Evolutionary conservation across 768 basidiomycete species (phyloP).

Genomic region (Xerocomus brunneocitrinus): DNA sequence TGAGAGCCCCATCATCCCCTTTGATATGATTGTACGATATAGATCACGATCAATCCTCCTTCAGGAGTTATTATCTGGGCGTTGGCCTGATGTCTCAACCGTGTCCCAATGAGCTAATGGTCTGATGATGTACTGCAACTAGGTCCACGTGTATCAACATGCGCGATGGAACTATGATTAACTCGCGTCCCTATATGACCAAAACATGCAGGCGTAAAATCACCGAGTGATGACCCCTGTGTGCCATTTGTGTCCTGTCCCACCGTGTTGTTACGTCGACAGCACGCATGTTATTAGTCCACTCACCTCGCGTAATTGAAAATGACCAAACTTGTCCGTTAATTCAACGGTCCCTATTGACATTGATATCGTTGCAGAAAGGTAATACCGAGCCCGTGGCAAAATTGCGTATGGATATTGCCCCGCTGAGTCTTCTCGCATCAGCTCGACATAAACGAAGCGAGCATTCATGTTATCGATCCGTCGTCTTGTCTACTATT

Average conservation of each 20-base stretch:
- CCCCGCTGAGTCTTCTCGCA: constrained; percentile 14
- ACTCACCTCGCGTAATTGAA: constrained; percentile 19
- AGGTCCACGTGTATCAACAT: constrained; percentile 24
- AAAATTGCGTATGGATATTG: constrained; percentile 1
- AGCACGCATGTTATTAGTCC: constrained; percentile 11
- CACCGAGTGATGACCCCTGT: constrained; percentile 17
- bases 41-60: constrained; percentile 20
- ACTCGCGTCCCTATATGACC: constrained; percentile 13
- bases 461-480: constrained; percentile 8
- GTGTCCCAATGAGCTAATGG: constrained; percentile 9
- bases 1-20: constrained; percentile 19
- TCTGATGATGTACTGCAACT: constrained; percentile 7
- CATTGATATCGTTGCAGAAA: constrained; percentile 1
- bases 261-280: constrained; percentile 26
- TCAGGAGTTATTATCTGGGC: constrained; percentile 23
- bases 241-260: constrained; percentile 8
- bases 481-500: constrained; percentile 1
- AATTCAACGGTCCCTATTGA: constrained; percentile 9
- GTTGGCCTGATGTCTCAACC: constrained; percentile 15
- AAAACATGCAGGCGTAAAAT: constrained; percentile 13
- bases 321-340: constrained; percentile 14
- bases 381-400: constrained; percentile 2
- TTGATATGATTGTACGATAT: constrained; percentile 21
- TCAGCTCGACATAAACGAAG: not conserved
- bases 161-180: constrained; percentile 9